Evolutionary conservation across 2,329 filamentous ascomycete species (phyloP), one percentile per base, ranked within the genome.

Genomic region (Tolypocladium guangdongense): DNA sequence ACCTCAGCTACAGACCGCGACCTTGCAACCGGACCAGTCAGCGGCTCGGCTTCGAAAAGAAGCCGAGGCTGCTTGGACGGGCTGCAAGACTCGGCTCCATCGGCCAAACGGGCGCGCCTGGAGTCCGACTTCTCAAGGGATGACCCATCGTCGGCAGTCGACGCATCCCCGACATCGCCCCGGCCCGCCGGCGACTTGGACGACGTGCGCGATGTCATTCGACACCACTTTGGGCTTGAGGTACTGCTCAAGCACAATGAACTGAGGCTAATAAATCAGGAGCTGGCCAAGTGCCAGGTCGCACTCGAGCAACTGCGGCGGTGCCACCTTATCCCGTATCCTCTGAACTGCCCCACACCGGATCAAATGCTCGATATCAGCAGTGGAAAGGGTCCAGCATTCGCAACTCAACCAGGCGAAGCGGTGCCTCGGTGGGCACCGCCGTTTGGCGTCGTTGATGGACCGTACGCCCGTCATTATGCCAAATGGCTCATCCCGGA

Each of bases 211-310:
- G 84, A 91, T 61, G 79, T 80, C 37, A 87, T 97, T 65, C 86
- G 90, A 65, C 84, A 90, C 57, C 88, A 96, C 70, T 86, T 97
- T 68, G 88, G 90, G 64, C 81, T 93, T 59, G 91, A 96, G 73
- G 91, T 97, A 52, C 74, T 97, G 58, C 74, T 95, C 67, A 97
- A 96, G 76, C 93, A 99, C 71, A 84, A 93, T 64, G 93, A 99
- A 74, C 74, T 97, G 55, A 88, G 91, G 54, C 78, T 96, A 60
- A 96, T 97, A 68, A 90, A 97, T 66, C 90, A 96, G 71, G 93
- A 97, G 73, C 80, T 97, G 59, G 92, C 90, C 59, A 97, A 96
- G 74, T 96, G 91, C 66, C 91, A 97, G 73, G 76, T 91, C 58
- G 90, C 91, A 12, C 78, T 97, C 60, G 93, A 99, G 72, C 93